These are phyloP conservation scores for Anthoceros angustus DNA, from an alignment of 225 moss, liverwort and hornwort genomes.

Conservation along the genomic window DNA sequence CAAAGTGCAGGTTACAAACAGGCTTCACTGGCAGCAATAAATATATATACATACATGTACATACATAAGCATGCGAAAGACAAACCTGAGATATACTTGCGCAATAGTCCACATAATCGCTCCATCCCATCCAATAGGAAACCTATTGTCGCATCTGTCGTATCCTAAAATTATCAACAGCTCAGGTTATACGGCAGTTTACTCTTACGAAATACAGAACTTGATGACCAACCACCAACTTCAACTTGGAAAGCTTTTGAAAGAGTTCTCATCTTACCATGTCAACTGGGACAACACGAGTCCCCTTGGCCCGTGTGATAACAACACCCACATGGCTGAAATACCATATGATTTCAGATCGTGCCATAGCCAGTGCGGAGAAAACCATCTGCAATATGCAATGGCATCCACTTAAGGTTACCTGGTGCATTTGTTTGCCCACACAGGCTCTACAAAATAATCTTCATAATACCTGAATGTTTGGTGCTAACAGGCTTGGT, in stretches of 20 bases:
- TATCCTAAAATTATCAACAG: conserved; percentile 39
- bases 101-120: conserved; percentile 58
- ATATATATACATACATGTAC: not conserved
- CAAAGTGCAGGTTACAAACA: not conserved
- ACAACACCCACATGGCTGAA: conserved; percentile 91
- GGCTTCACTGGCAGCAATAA: not conserved
- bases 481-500: conserved; percentile 84
- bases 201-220: too few species aligned
- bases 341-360: conserved; percentile 90
- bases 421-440: too few species aligned
- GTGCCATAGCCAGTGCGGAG: conserved; percentile 87
- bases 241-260: too few species aligned
- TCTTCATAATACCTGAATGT: conserved; percentile 45
- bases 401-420: not conserved
- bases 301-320: conserved; percentile 69
- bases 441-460: not conserved
- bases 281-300: conserved; percentile 75
- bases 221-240: too few species aligned
- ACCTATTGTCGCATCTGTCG: conserved; percentile 93
- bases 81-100: conserved; percentile 84
- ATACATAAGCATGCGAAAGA: not conserved
- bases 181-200: not conserved
- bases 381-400: conserved; percentile 64
- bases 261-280: conserved; percentile 27
- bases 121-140: conserved; percentile 96